A percentile compares a stretch with the other conserved stretches of the same genome.
Conservation (phyloP, 108 stramenopile species). For the Pseudonitzschia multistriata region DNA sequence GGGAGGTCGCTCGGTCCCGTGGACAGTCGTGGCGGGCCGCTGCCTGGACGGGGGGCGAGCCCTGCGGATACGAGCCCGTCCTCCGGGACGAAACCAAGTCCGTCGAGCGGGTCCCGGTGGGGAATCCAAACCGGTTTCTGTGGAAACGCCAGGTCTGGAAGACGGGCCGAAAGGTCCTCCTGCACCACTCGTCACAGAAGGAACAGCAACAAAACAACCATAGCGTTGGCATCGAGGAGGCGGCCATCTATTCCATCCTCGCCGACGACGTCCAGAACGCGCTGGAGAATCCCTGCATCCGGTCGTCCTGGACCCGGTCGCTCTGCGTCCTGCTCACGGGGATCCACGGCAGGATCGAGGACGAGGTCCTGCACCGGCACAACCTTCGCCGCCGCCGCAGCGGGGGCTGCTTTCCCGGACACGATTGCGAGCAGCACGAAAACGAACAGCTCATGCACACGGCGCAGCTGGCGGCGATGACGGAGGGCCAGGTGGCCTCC, state of each 20-base stretch:
- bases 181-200: background rate
- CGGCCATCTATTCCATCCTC: conserved; percentile 66
- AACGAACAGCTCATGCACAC: conserved; percentile 39
- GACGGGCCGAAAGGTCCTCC: conserved; percentile 28
- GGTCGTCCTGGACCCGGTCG: conserved; percentile 54
- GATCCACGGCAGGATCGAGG: conserved; percentile 52
- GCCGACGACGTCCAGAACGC: conserved; percentile 53
- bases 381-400: conserved; percentile 40
- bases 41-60: conserved; percentile 59
- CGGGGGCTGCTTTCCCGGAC: conserved; percentile 24
- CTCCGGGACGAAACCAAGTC: conserved; percentile 6
- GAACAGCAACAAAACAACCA: background rate
- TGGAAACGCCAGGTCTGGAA: conserved; percentile 75
- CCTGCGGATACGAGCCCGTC: conserved; percentile 26
- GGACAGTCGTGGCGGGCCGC: conserved; percentile 74
- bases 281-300: conserved; percentile 50
- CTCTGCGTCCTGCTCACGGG: conserved; percentile 46
- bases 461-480: conserved; percentile 21
- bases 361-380: conserved; percentile 56
- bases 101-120: conserved; percentile 21
- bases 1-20: conserved; percentile 41
- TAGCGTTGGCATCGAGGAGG: conserved; percentile 40
- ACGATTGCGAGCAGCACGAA: conserved; percentile 35
- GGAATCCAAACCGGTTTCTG: conserved; percentile 63
- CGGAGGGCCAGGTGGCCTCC: conserved; percentile 26